Base-by-base conservation (phyloP, 352 stramenopile genomes). In the Aphanomyces astaci region DNA sequence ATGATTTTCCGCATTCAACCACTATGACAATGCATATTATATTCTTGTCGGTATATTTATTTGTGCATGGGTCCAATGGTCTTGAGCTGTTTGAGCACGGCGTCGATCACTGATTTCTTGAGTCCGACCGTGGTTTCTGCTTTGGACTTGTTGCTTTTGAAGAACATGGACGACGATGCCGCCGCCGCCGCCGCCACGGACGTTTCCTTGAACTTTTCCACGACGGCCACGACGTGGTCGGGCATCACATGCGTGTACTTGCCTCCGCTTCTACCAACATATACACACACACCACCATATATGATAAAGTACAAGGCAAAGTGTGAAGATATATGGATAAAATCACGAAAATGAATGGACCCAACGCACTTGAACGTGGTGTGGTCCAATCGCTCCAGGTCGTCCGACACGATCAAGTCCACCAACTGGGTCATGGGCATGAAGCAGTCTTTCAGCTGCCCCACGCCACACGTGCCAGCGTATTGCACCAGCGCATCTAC, bases 181-280 rank as follows among this genome's bases (percentile, higher is more conserved):
- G 76, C 49, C 13, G 67, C 51, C 36, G 51, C 10, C 33, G 27
- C 51, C 25, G 51, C 22, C 22, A n/a, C n/a, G n/a, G n/a, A n/a
- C n/a, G 19, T 59, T 52, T 87, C 82, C 53, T 90, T 90, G 72
- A 89, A 76, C 64, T 92, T 92, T n/a, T 80, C 80, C 4, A 82
- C 73, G 30, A 92, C 78, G 1, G 73, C 76, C 0, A 79, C 74
- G n/a, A 92, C 80, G 2, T 74, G 89, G 19, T 89, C 84, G 3
- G 78, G 75, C 5, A 79, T 86, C 22, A 92, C 52, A 52, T 90
- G 82, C 4, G 82, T 80, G 54, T 85, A 89, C 63, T 88, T 90
- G 33, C 79, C 76, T 17, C 56, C 56, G 27, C n/a, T 65, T 13
- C 56, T 65, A 53, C 9, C 13, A 24, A 39, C 27, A n/a, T n/a